Conservation (phyloP, 257 asterid species). For the Paraleonurus japonicus region DNA sequence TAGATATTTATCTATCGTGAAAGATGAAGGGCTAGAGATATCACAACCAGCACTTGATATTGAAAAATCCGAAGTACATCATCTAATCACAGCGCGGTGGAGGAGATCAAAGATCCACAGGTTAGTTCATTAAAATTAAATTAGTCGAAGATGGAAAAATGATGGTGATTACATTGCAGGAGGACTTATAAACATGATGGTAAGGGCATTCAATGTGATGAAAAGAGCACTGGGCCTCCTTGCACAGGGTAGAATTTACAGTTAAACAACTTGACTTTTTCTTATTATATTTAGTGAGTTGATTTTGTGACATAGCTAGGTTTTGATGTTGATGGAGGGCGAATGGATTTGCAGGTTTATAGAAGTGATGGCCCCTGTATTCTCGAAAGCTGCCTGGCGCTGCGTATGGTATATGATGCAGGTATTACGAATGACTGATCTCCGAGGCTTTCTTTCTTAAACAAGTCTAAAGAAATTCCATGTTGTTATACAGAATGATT, state of each 20-base stretch:
- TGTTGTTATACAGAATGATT: conserved; percentile 51
- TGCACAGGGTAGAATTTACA: conserved; percentile 77
- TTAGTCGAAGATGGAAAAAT: background rate
- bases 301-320: background rate
- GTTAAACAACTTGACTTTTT: conserved; percentile 22
- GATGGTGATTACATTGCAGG: conserved; percentile 48
- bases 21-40: conserved; percentile 72
- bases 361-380: conserved; percentile 96
- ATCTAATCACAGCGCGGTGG: conserved; percentile 77
- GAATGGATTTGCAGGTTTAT: conserved; percentile 58
- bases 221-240: conserved; percentile 68
- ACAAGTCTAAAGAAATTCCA: background rate
- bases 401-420: conserved; percentile 91
- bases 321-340: background rate
- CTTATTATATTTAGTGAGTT: background rate
- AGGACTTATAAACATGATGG: conserved; percentile 63
- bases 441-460: background rate
- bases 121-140: conserved; percentile 28
- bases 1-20: conserved; percentile 74
- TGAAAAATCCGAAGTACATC: conserved; percentile 73
- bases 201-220: conserved; percentile 54
- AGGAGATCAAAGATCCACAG: conserved; percentile 64
- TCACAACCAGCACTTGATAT: conserved; percentile 88
- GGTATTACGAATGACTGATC: conserved; percentile 31
- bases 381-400: conserved; percentile 79